Base-by-base conservation (phyloP, 2,329 filamentous ascomycete genomes). In the Trichoderma sp. region DNA sequence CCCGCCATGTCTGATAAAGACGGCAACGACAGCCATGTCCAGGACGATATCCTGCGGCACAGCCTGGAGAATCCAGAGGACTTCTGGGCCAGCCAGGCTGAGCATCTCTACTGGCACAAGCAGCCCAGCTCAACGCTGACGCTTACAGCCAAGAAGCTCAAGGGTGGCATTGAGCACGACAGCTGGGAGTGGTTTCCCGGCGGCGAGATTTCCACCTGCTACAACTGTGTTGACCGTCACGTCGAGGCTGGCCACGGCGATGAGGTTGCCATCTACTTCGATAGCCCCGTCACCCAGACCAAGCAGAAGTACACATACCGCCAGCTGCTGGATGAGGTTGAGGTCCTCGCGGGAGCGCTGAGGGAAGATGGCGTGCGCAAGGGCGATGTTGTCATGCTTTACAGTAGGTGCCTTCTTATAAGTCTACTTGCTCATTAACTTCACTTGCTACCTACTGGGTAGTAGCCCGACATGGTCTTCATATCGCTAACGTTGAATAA, bases 111-210 rank as follows among this genome's bases (percentile, higher is more conserved):
- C 78, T 97, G 94, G 94, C 90, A 96, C 79, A 90, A 88, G 74
- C 84, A 86, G 65, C 94, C 94, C 8, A 85, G 85, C 13, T 82
- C 84, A 0, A 86, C 87, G 0, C 84, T 96, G 25, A 80, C 81
- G 3, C 82, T 80, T 45, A 85, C 83, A 22, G 87, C 84, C 57
- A 94, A 92, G 78, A 87, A 82, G 8, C 82, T 95, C 4, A 79
- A 83, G 64, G 86, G 80, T 71, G 89, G 89, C 67, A 79, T 83
- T n/a, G 81, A 83, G 17, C 89, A 97, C 76, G 84, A 88, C 50
- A 89, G 91, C 75, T 97, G 94, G 93, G 87, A 88, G 70, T 98
- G 94, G 94, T 97, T 97, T 73, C 87, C 92, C 0, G 92, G 89
- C 70, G 94, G 94, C 70, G 89, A 95, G 80, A 92, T 98, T 72